Evolutionary conservation across 1,284 basidiomycete genomes (phyloP), one percentile per base, ranked within the genome.

Genomic region (Leccinum olivaceoglutinosum): DNA sequence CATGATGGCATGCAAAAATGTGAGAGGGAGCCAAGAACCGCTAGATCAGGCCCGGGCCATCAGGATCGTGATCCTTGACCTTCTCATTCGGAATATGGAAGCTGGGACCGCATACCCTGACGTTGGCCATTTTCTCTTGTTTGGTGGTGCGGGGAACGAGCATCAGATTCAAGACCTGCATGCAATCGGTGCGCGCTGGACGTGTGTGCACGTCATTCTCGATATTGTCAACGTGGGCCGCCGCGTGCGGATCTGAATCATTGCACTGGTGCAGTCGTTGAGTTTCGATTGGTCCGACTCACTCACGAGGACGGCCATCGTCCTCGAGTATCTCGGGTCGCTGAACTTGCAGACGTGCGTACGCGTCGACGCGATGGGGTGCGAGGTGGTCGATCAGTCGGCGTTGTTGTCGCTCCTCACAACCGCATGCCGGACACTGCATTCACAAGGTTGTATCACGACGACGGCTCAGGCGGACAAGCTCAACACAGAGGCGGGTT

Each of bases 241-340:
- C 21, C 21, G 21, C 21, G 21, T 25, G 21, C 21, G 21, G 21
- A 25, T 25, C 21, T 25, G 21, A 25, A 25, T 32, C 25, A 88
- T 97, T 69, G 93, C 96, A 73, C 85, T 95, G 59, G 81, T 97
- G 51, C 89, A 92, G 70, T 91, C 91, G 0, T 98, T 98, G 66
- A 88, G 90, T 73, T 90, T 97, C 69, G 88, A 91, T 64, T 21
- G 49, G 49, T 51, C 49, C 11, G 21, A 51, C 21, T 51, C 49
- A 10, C 49, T 51, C 49, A 51, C 21, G 21, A 51, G 21, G 49
- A 12, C 49, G 66, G 88, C 90, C 73, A 90, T 97, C 69, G 88
- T 91, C 64, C 85, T 88, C 7, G 49, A 51, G 5, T 51, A 51
- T 25, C 21, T 51, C 21, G 49, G 49, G 49, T 51, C 21, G 49